Evolutionary conservation across 2,329 filamentous ascomycete species (phyloP).

Genomic region (Arthrobotrys sinensis): DNA sequence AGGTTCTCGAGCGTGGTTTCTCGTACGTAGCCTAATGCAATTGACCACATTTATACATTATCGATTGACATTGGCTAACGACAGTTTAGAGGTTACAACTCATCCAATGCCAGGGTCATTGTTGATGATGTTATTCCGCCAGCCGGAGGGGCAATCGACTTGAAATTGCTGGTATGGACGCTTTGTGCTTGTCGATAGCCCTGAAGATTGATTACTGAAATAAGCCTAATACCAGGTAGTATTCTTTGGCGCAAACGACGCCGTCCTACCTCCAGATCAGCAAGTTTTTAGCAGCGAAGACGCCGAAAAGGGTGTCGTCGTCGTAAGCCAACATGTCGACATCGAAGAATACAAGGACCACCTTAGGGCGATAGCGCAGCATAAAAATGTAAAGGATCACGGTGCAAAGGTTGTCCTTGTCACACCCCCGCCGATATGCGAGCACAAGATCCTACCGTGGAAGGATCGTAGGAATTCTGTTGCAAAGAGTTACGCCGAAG

Average conservation of each 20-base stretch:
- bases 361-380: constrained; percentile 78
- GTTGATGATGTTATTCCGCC: constrained; percentile 80
- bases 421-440: constrained; percentile 81
- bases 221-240: constrained; percentile 73
- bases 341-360: constrained; percentile 83
- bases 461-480: constrained; percentile 74
- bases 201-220: constrained; percentile 62
- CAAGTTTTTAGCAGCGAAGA: constrained; percentile 65
- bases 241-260: constrained; percentile 92
- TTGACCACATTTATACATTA: constrained; percentile 29
- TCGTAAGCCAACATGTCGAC: constrained; percentile 79
- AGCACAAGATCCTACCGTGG: constrained; percentile 65
- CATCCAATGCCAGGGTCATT: constrained; percentile 79
- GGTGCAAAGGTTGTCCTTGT: constrained; percentile 81
- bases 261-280: constrained; percentile 73
- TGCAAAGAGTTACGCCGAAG: constrained; percentile 77
- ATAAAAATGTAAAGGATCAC: constrained; percentile 79
- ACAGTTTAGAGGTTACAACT: constrained; percentile 81
- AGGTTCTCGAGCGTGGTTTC: constrained; percentile 90
- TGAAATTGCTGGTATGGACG: constrained; percentile 77
- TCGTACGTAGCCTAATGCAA: constrained; percentile 68
- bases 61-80: constrained; percentile 17
- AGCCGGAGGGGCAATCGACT: constrained; percentile 74
- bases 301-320: constrained; percentile 7
- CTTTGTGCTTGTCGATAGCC: constrained; percentile 1